These are phyloP conservation scores for Flaveria ramosissima DNA, from an alignment of 129 eudicot genomes.

Conservation along the genomic window DNA sequence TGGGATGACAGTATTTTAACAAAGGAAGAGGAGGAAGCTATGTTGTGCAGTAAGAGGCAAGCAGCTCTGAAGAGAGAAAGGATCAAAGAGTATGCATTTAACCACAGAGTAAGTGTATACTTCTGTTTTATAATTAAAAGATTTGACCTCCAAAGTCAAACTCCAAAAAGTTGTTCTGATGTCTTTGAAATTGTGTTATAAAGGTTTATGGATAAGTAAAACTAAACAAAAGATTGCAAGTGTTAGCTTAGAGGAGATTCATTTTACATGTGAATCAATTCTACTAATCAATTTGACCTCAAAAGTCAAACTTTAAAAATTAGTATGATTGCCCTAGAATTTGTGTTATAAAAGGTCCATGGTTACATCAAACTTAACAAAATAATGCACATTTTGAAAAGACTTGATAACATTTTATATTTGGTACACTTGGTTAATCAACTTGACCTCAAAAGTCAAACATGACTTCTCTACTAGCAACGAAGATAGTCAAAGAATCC, in stretches of 20 bases:
- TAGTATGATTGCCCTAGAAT: neutral
- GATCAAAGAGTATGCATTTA: constrained; percentile 65
- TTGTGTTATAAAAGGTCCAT: constrained; percentile 6
- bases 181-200: neutral
- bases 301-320: neutral
- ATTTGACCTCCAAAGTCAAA: neutral
- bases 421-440: neutral
- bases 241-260: neutral
- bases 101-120: constrained; percentile 60
- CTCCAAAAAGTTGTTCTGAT: neutral
- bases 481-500: neutral
- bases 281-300: neutral
- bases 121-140: neutral
- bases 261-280: neutral
- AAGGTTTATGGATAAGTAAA: neutral
- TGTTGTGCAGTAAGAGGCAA: constrained; percentile 62
- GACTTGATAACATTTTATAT: neutral
- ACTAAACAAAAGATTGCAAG: neutral
- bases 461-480: neutral
- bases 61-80: constrained; percentile 79
- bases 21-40: constrained; percentile 63
- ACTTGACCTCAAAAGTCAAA: neutral
- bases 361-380: neutral
- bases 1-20: constrained; percentile 74
- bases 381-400: neutral